Evolutionary conservation across 2,329 filamentous ascomycete genomes (phyloP).

Genomic region (Cordyceps militaris): DNA sequence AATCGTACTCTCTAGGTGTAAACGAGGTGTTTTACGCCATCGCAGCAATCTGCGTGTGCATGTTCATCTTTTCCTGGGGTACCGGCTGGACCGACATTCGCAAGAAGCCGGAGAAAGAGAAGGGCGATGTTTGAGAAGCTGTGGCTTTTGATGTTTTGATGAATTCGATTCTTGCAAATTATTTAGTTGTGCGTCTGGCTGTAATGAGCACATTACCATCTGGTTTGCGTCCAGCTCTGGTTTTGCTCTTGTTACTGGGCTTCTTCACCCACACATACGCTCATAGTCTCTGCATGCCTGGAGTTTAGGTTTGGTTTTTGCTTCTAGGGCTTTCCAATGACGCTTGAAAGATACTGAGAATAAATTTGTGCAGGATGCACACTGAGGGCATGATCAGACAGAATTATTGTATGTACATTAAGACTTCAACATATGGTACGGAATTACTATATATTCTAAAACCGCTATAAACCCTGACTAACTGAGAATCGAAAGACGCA

Average conservation of each 20-base stretch:
- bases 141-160: not conserved
- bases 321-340: not conserved
- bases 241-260: not conserved
- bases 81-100: constrained; percentile 41
- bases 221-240: too few species aligned
- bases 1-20: constrained; percentile 33
- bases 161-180: not conserved
- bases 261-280: not conserved
- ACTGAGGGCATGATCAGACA: not conserved
- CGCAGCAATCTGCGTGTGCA: constrained; percentile 23
- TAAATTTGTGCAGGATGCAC: not conserved
- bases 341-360: not conserved
- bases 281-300: constrained; percentile 11
- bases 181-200: not conserved
- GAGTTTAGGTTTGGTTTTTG: constrained; percentile 6
- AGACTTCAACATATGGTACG: not conserved
- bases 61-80: constrained; percentile 32
- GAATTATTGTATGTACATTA: not conserved
- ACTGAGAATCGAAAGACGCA: too few species aligned
- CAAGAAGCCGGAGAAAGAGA: constrained; percentile 25
- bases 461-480: too few species aligned
- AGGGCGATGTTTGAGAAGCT: constrained; percentile 16
- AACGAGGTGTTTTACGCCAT: constrained; percentile 24
- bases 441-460: not conserved
- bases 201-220: too few species aligned